Percentiles rank a stretch among this genome's conserved stretches.
These are phyloP conservation scores for Guyanaporus albipodus DNA, from an alignment of 768 basidiomycete species.

Conservation along the genomic window DNA sequence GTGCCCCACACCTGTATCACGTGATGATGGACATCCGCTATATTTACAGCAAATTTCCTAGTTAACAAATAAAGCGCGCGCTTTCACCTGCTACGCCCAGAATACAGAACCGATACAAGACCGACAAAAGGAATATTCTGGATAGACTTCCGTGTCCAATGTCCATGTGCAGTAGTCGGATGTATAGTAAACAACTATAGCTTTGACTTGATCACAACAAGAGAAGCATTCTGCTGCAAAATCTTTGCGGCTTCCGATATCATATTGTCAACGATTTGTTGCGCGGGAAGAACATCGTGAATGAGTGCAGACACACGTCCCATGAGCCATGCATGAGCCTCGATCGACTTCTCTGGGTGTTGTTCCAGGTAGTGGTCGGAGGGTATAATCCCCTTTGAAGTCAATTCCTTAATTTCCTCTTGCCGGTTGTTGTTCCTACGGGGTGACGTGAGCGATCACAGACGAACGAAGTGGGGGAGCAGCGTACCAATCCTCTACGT, in stretches of 20 bases:
- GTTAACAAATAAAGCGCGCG: too few species aligned
- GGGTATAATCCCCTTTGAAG: slow-evolving; percentile 80
- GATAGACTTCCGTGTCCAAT: too few species aligned
- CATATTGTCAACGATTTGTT: slow-evolving; percentile 82
- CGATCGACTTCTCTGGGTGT: slow-evolving; percentile 75
- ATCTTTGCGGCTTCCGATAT: slow-evolving; percentile 52
- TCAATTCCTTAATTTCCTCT: slow-evolving; percentile 78
- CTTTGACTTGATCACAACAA: slow-evolving; percentile 45
- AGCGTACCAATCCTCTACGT: slow-evolving; percentile 76
- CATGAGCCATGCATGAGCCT: slow-evolving; percentile 73
- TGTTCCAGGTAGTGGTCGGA: slow-evolving; percentile 64
- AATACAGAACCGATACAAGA: too few species aligned
- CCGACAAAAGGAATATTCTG: too few species aligned
- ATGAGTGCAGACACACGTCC: slow-evolving; percentile 77
- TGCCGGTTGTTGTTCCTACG: slow-evolving; percentile 72
- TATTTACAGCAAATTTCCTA: too few species aligned
- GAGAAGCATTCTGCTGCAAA: slow-evolving; percentile 38
- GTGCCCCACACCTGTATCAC: slow-evolving; percentile 9
- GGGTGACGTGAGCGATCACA: not conserved
- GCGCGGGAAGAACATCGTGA: slow-evolving; percentile 74
- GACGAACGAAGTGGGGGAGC: not conserved
- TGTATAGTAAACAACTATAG: slow-evolving; percentile 34
- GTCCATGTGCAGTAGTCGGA: not conserved
- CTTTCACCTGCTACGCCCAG: too few species aligned
- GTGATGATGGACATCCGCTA: too few species aligned